Base-by-base conservation (phyloP, 2,329 filamentous ascomycete species). In the Ilyonectria robusta region DNA sequence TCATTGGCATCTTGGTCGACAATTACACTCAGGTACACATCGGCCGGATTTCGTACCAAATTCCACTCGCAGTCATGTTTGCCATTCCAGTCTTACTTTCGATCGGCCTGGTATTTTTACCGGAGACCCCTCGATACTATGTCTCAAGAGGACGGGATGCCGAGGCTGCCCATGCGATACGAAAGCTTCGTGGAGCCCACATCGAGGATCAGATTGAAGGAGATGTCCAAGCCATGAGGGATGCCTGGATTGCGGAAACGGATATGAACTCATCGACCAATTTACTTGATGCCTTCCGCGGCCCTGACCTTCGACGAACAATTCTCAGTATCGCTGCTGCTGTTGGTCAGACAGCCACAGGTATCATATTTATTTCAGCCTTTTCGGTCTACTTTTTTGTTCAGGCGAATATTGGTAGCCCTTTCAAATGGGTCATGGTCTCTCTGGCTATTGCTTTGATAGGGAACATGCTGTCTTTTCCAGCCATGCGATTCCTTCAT, bases 371-470 rank as follows among this genome's bases (percentile, higher is more conserved):
- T 21, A 51, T 46, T 21, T 46, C 42, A 19, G n/a, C 42, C 11
- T 46, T 46, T 46, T 46, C 42, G 42, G 42, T 46, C n/a, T 46
- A 46, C n/a, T 46, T 46, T n/a, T 46, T 46, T 46, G 42, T 46
- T 21, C 42, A 46, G n/a, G 42, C 42, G n/a, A 46, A 46, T 46
- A 46, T 51, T 51, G 48, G 48, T 11, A 33, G 17, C 17, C 48
- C 48, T 29, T 51, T 51, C 17, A 23, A 51, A 33, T 51, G 48
- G 48, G 48, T 51, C 8, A 51, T 51, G 48, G 48, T 51, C 13
- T 51, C 48, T 31, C 19, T 51, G 17, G 48, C 48, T 2, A 51
- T 51, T n/a, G 48, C 48, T 1, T 19, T 51, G 8, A 51, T 19
- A 33, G 48, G 48, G 13, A 33, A 33, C 48, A 29, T 51, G 29